Percentiles rank a stretch among this genome's conserved stretches.
phyloP scores from a whole-genome alignment of 1,139 yeast species.

The Debaryomyces subglobosus region DNA sequence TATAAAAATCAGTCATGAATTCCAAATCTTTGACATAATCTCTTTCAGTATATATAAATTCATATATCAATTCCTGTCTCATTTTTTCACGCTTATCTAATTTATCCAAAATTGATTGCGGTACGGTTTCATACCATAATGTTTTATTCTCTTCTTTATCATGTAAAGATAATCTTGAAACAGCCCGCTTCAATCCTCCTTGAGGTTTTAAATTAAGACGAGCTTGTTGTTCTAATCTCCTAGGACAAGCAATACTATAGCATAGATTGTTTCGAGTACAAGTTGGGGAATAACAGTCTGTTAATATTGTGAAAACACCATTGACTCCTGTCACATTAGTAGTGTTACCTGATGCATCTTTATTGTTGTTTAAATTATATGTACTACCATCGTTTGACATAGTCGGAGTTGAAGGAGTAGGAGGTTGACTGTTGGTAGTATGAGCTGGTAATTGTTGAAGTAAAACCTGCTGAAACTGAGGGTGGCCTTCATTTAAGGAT shows the following conservation, averaged over 20 bases:
- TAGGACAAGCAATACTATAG: slow-evolving; percentile 96
- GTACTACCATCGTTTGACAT: slow-evolving; percentile 8
- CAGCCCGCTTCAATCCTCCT: slow-evolving; percentile 84
- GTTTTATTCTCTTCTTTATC: slow-evolving; percentile 83
- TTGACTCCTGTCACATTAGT: slow-evolving; percentile 52
- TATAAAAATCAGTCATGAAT: slow-evolving; percentile 91
- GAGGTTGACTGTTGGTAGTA: slow-evolving; percentile 14
- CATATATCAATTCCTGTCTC: slow-evolving; percentile 94
- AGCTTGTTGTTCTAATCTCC: slow-evolving; percentile 94
- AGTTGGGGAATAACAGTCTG: slow-evolving; percentile 96
- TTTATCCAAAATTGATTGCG: slow-evolving; percentile 74
- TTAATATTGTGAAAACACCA: slow-evolving; percentile 89
- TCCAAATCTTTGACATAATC: slow-evolving; percentile 95
- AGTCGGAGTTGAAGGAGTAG: slow-evolving; percentile 16
- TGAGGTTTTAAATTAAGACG: slow-evolving; percentile 85
- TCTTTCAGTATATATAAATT: slow-evolving; percentile 90
- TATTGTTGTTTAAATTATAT: slow-evolving; percentile 3
- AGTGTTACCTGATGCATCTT: slow-evolving; percentile 15
- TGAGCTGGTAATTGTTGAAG: slow-evolving; percentile 26
- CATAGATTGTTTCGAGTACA: slow-evolving; percentile 88
- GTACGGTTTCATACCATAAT: slow-evolving; percentile 93
- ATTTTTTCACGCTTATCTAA: slow-evolving; percentile 85
- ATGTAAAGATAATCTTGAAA: slow-evolving; percentile 74
- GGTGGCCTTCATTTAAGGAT: slow-evolving; percentile 21
- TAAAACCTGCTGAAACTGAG: slow-evolving; percentile 17